Evolutionary conservation across 2,329 filamentous ascomycete species (phyloP).

Genomic region (Dendrostoma leiphaemia): DNA sequence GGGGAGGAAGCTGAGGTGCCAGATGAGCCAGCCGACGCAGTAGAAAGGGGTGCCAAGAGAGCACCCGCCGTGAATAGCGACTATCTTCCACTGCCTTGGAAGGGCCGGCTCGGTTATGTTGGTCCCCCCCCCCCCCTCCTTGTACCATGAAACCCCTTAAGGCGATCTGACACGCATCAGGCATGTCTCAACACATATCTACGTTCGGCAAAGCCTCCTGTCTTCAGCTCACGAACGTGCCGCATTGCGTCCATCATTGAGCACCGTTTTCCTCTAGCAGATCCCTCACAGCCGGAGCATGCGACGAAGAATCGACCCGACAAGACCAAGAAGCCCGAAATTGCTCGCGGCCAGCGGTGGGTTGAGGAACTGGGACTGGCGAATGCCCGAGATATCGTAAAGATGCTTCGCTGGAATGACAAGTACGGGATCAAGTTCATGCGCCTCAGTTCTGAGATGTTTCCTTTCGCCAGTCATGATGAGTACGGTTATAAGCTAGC

Average conservation of each 20-base stretch:
- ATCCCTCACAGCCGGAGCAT: conserved; percentile 76
- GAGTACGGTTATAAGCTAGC: conserved; percentile 84
- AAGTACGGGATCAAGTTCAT: conserved; percentile 90
- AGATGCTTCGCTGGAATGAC: conserved; percentile 90
- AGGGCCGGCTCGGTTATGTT: conserved; percentile 84
- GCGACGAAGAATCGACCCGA: conserved; percentile 84
- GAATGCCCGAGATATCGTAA: conserved; percentile 79
- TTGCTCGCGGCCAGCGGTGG: conserved; percentile 66
- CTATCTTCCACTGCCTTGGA: conserved; percentile 85
- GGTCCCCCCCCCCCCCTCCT: conserved; percentile 30
- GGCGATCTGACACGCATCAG: conserved; percentile 34
- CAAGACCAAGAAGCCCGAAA: conserved; percentile 64
- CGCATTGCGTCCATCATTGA: conserved; percentile 88
- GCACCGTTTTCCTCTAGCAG: conserved; percentile 76
- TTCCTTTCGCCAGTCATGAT: conserved; percentile 87
- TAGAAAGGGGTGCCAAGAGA: conserved; percentile 47
- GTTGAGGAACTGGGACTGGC: conserved; percentile 75
- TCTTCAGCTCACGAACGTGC: conserved; percentile 90
- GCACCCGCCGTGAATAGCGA: conserved; percentile 79
- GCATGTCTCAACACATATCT: conserved; percentile 93
- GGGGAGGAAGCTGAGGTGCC: conserved; percentile 19
- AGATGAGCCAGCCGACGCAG: conserved; percentile 16
- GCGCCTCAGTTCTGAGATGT: conserved; percentile 93
- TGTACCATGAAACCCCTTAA: too few species aligned
- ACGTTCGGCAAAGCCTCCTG: conserved; percentile 73